Percentiles rank a stretch among this genome's conserved stretches.
Evolutionary conservation across 768 basidiomycete genomes (phyloP).

Genomic region (Boletus rubescentipes): DNA sequence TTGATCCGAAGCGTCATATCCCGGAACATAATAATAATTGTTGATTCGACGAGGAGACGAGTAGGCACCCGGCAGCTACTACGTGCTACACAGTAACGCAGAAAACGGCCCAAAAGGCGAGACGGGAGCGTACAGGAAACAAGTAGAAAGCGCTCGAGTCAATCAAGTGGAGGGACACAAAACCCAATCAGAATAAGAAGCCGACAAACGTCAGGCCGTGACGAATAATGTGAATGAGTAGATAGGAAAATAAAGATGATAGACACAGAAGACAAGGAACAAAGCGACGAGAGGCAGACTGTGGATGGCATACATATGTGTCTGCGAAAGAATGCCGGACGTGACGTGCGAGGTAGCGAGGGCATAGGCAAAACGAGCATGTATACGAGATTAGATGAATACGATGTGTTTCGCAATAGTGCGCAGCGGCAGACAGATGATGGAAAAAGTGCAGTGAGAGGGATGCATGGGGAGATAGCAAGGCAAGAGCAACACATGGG

Average conservation of each 20-base stretch:
- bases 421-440: conserved; percentile 29
- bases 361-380: conserved; percentile 36
- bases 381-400: conserved; percentile 33
- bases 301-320: conserved; percentile 29
- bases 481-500: conserved; percentile 37
- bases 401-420: conserved; percentile 37
- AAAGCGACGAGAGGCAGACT: conserved; percentile 22
- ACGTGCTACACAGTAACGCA: conserved; percentile 35
- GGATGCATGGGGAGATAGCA: conserved; percentile 39
- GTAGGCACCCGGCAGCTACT: conserved; percentile 36
- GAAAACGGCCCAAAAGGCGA: conserved; percentile 24
- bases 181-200: conserved; percentile 28
- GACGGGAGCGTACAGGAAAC: conserved; percentile 32
- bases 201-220: conserved; percentile 23
- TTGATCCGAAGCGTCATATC: background rate
- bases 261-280: conserved; percentile 18
- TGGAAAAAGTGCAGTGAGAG: conserved; percentile 18
- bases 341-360: conserved; percentile 17
- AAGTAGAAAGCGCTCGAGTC: conserved; percentile 30
- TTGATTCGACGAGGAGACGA: conserved; percentile 23
- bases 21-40: conserved; percentile 23
- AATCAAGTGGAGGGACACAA: conserved; percentile 15
- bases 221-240: conserved; percentile 31
- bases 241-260: conserved; percentile 32
- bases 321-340: conserved; percentile 21